Conservation (phyloP, 108 stramenopile species). For the Nannochloropsis gaditana region DNA sequence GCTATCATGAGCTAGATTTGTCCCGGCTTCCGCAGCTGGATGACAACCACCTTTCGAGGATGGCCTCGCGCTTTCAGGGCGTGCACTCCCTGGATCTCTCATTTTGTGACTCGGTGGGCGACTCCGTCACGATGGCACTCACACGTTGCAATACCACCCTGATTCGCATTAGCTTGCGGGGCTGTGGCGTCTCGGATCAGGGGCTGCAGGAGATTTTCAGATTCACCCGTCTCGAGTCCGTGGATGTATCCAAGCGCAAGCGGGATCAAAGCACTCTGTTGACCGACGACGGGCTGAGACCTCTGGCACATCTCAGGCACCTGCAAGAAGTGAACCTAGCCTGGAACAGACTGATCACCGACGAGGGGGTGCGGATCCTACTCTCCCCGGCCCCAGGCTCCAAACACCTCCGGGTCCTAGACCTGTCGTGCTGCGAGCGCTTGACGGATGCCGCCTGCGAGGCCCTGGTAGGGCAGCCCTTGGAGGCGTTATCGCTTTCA, state of each 20-base stretch:
- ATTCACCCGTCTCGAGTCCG: not conserved
- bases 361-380: not conserved
- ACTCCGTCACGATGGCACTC: not conserved
- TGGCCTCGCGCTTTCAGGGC: not conserved
- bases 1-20: not conserved
- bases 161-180: not conserved
- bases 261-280: not conserved
- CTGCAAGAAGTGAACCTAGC: not conserved
- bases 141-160: not conserved
- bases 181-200: not conserved
- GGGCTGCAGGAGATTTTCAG: not conserved
- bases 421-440: not conserved
- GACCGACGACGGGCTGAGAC: not conserved
- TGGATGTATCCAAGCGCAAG: not conserved
- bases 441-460: not conserved
- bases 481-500: not conserved
- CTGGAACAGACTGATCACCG: not conserved
- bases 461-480: not conserved
- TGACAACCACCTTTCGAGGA: not conserved
- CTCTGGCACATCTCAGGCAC: not conserved
- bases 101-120: not conserved
- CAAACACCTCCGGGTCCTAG: not conserved
- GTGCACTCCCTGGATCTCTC: not conserved
- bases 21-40: not conserved
- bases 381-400: not conserved